These are phyloP conservation scores for Ampelocalamus luodianensis DNA, from an alignment of 176 grass and related monocot species.

Conservation along the genomic window DNA sequence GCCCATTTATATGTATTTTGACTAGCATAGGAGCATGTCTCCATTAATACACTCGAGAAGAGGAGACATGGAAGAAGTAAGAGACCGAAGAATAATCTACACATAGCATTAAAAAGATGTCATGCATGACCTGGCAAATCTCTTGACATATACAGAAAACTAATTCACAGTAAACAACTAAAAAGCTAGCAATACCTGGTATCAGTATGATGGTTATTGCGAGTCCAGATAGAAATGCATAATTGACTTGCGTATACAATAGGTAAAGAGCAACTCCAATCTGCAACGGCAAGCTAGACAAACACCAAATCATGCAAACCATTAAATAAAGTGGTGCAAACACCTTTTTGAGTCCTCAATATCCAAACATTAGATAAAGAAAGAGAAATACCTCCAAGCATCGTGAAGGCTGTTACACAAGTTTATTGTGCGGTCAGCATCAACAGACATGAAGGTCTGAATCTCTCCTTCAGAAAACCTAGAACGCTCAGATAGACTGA, in stretches of 20 bases:
- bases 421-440: constrained; percentile 87
- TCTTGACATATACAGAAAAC: not conserved
- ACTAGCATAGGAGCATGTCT: constrained; percentile 8
- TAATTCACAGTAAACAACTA: not conserved
- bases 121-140: constrained; percentile 4
- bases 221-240: constrained; percentile 90
- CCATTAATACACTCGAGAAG: not conserved
- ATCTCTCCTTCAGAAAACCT: constrained; percentile 97
- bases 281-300: constrained; percentile 79
- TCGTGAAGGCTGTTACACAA: constrained; percentile 93
- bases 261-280: constrained; percentile 94
- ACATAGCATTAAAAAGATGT: not conserved
- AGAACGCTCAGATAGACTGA: constrained; percentile 83
- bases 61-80: not conserved
- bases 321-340: constrained; percentile 11
- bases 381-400: constrained; percentile 78
- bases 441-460: constrained; percentile 97
- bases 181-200: constrained; percentile 69
- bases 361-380: not conserved
- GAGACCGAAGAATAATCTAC: not conserved
- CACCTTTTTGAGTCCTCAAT: not conserved
- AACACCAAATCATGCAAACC: constrained; percentile 35
- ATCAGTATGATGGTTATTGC: constrained; percentile 91
- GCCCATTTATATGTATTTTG: not conserved
- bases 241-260: constrained; percentile 93